A percentile compares a stretch with the other conserved stretches of the same genome.
Conservation (phyloP, 495 filamentous ascomycete species). For the Xylaria bambusicola region DNA sequence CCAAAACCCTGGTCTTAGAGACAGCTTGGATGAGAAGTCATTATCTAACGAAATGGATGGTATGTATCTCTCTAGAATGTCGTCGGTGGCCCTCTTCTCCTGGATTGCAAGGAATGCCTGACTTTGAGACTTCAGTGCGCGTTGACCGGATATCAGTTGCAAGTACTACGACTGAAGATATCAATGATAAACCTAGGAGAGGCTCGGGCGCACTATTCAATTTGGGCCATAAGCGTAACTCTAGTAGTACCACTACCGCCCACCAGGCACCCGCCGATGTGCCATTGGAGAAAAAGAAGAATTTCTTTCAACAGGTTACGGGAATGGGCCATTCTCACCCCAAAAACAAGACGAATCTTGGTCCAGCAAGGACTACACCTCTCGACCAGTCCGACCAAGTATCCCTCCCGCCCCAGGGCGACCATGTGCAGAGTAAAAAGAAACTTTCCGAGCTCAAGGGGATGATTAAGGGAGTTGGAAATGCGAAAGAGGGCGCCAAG, state of each 20-base stretch:
- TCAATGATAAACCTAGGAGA: conserved; percentile 19
- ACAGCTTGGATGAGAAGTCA: conserved; percentile 10
- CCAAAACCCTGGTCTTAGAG: background rate
- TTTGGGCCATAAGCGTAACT: conserved; percentile 23
- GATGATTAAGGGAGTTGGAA: conserved; percentile 34
- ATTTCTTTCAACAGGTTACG: conserved; percentile 18
- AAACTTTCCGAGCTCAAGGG: conserved; percentile 33
- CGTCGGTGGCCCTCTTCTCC: background rate
- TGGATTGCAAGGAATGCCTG: background rate
- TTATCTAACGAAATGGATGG: conserved; percentile 24
- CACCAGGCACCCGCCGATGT: conserved; percentile 19
- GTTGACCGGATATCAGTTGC: conserved; percentile 28
- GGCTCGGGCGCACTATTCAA: conserved; percentile 21
- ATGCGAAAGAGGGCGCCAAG: conserved; percentile 31
- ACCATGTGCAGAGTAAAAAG: conserved; percentile 26
- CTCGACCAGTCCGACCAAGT: conserved; percentile 27
- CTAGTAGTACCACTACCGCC: conserved; percentile 11
- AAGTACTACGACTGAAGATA: conserved; percentile 27
- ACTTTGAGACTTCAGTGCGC: conserved; percentile 17
- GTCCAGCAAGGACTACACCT: conserved; percentile 11
- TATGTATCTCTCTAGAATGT: background rate
- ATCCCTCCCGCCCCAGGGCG: conserved; percentile 1
- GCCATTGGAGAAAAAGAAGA: conserved; percentile 23
- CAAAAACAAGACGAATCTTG: conserved; percentile 25
- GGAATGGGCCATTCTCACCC: conserved; percentile 24